Base-by-base conservation (phyloP, 1,139 yeast genomes). In the Debaryomyces subglobosus region DNA sequence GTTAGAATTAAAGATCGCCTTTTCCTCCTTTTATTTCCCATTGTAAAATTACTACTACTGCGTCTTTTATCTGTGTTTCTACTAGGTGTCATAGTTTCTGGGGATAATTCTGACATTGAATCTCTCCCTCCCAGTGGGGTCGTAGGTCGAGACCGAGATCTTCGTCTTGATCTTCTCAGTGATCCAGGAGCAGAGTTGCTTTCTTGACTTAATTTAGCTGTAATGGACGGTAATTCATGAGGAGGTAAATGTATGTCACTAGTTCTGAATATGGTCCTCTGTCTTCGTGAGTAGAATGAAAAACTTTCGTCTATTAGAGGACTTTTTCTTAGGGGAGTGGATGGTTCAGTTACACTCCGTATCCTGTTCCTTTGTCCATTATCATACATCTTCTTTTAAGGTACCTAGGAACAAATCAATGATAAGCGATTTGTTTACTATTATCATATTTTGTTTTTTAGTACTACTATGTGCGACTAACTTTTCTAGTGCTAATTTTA, bases 1-100 rank as follows among this genome's bases (percentile, higher is more conserved):
- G 63, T 61, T 3, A 62, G 50, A 1, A 70, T 58, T 35, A 69
- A 58, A 0, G 77, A 72, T 1, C 76, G 68, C 9, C 77, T 54
- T 36, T 76, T 54, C 37, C 71, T 56, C 32, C 60, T 49, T 21
- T 55, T 48, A 29, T 44, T 40, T 13, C 30, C 49, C 24, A 45
- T 49, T 36, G 53, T 52, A 16, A 44, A 43, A 5, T 47, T 46
- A n/a, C 52, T 59, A 29, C 55, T 51, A 23, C 52, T 46, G 27
- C 56, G 49, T 20, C 56, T 47, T 18, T 50, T 49, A 13, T 32
- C 23, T 21, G 44, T 30, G 33, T 43, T 9, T 44, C 57, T 44
- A 1, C 53, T 49, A 4, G 58, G 58, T 8, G 58, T 52, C 20
- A 48, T 20, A 9, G 47, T 45, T 10, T 32, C 27, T 21, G 43